These are phyloP conservation scores for Candida suzukii DNA, from an alignment of 805 yeast species.

Conservation along the genomic window DNA sequence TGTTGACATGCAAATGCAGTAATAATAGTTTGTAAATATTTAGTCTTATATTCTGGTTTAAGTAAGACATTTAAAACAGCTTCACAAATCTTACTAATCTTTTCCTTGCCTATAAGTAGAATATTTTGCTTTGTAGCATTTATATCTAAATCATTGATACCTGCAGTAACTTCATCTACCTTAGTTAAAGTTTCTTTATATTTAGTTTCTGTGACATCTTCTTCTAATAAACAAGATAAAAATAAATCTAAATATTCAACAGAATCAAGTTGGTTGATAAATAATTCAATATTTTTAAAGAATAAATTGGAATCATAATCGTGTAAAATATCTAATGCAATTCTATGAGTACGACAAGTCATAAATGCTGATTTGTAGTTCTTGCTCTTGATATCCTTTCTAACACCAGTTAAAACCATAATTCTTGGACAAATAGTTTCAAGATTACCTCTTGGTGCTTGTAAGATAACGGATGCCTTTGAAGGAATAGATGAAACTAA, in stretches of 20 bases:
- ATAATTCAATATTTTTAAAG: constrained; percentile 50
- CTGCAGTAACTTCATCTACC: constrained; percentile 4
- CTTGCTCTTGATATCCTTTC: constrained; percentile 52
- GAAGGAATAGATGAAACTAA: constrained; percentile 78
- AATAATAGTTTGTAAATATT: constrained; percentile 68
- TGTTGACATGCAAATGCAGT: constrained; percentile 90
- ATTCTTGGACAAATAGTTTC: constrained; percentile 93
- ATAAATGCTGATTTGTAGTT: constrained; percentile 69
- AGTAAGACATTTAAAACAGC: constrained; percentile 53
- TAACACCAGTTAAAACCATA: constrained; percentile 79
- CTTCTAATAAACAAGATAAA: constrained; percentile 78
- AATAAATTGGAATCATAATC: constrained; percentile 79
- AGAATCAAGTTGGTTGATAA: constrained; percentile 62
- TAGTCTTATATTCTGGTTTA: constrained; percentile 41
- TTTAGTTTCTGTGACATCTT: constrained; percentile 75
- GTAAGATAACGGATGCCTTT: constrained; percentile 73
- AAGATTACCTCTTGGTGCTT: constrained; percentile 93
- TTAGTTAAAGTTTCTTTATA: constrained; percentile 61
- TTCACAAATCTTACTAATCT: constrained; percentile 73
- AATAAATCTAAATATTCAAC: constrained; percentile 81
- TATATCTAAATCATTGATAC: not conserved
- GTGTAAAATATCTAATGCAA: constrained; percentile 81
- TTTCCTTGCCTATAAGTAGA: constrained; percentile 20
- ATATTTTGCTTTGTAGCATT: not conserved
- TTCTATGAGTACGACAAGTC: constrained; percentile 84